Evolutionary conservation across 2,329 filamentous ascomycete genomes (phyloP), one percentile per base, ranked within the genome.

Genomic region (Colletotrichum euphorbiae): DNA sequence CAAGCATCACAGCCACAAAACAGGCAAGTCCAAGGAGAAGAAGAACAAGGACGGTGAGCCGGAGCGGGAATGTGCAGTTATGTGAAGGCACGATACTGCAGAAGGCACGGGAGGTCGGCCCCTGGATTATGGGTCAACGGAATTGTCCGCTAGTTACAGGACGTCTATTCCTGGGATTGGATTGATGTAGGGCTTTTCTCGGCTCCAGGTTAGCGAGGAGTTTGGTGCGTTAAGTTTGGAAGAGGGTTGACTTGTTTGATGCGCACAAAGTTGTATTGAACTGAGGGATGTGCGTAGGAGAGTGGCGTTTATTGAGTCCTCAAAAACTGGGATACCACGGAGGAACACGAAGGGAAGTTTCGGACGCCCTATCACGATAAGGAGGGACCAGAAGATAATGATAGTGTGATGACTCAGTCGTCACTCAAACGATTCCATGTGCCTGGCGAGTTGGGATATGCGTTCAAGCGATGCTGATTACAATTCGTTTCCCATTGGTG

Each of bases 61-160:
- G 1, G 84, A 85, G 66, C 78, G 84, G 70, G 83, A 85, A 72
- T 85, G 84, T 72, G 74, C 72, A 9, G 76, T 85, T 58, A 85
- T 85, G 84, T 85, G 74, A 74, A 54, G 3, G 42, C 58, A 43
- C n/a, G 9, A 15, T 51, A 62, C 50, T 24, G 24, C 42, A 48
- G 21, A 43, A 28, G 28, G 28, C 28, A 43, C 17, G 36, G 31
- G 40, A 13, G 42, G 21, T 4, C 19, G 24, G 15, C 33, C 17
- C 3, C 51, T 19, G 11, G 15, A 21, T 54, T 19, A 38, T n/a
- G 17, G 51, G 31, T 54, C 31, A 12, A 54, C 33, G 48, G 36
- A 36, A 38, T 36, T 15, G 36, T 15, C 36, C 13, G 5, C 36
- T 38, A 15, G 36, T 13, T 13, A 12, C 9, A 38, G 19, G 33